Evolutionary conservation across 2,329 filamentous ascomycete genomes (phyloP).

Genomic region (Calonectria honghensis): DNA sequence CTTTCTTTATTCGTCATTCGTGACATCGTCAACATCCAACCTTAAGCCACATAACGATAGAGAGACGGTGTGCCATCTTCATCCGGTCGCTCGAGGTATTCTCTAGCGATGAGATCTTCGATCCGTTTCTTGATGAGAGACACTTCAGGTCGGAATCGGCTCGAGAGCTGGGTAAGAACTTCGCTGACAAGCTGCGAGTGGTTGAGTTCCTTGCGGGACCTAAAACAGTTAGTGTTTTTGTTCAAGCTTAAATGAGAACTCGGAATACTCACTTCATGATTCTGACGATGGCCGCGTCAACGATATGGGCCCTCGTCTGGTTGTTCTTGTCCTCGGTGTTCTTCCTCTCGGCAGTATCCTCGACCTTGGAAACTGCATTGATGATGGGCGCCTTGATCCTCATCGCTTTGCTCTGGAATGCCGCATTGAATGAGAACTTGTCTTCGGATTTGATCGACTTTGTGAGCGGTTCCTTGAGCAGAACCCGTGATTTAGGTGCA

Average conservation of each 20-base stretch:
- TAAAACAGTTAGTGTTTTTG: conserved; percentile 58
- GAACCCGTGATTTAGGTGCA: conserved; percentile 86
- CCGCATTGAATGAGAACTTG: conserved; percentile 86
- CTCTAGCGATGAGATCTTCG: conserved; percentile 83
- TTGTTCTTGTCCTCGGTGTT: conserved; percentile 86
- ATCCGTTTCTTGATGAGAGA: conserved; percentile 88
- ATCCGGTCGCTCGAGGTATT: conserved; percentile 83
- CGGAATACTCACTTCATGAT: conserved; percentile 86
- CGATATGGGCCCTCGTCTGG: conserved; percentile 80
- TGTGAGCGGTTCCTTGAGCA: conserved; percentile 86
- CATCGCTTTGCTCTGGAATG: conserved; percentile 87
- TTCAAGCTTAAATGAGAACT: neutral
- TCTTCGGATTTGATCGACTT: conserved; percentile 87
- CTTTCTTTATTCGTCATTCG: conserved; percentile 45
- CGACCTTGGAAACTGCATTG: conserved; percentile 87
- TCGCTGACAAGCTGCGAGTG: conserved; percentile 83
- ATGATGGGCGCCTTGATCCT: conserved; percentile 94
- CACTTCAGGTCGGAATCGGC: conserved; percentile 85
- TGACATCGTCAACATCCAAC: conserved; percentile 43
- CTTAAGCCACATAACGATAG: conserved; percentile 83
- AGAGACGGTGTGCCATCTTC: conserved; percentile 79
- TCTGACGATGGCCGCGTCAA: conserved; percentile 85
- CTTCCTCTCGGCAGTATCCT: conserved; percentile 81
- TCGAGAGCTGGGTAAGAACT: conserved; percentile 80
- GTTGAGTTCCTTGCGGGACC: conserved; percentile 82